Conservation (phyloP, 2,329 filamentous ascomycete species). For the Ophiocordyceps camponoti-leonardi region DNA sequence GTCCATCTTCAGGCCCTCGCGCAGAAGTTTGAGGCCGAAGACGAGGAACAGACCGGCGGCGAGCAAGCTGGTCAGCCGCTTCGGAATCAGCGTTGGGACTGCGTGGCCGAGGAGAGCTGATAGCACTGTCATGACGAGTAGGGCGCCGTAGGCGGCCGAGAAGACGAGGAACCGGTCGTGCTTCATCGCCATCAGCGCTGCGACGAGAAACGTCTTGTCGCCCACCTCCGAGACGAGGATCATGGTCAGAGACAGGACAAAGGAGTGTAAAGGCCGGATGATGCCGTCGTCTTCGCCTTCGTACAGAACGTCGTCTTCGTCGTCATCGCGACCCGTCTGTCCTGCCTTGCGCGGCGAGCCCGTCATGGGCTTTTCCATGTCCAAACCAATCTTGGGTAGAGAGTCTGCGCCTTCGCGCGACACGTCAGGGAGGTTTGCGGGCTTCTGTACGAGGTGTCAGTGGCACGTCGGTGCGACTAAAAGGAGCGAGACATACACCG, state of each 20-base stretch:
- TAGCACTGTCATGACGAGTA: slow-evolving; percentile 87
- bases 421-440: slow-evolving; percentile 61
- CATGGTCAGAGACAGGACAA: slow-evolving; percentile 86
- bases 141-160: slow-evolving; percentile 78
- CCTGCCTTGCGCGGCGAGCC: slow-evolving; percentile 3
- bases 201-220: slow-evolving; percentile 96
- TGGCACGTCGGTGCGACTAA: neutral
- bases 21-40: slow-evolving; percentile 71
- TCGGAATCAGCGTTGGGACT: slow-evolving; percentile 76
- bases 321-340: slow-evolving; percentile 14
- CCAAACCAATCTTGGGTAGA: slow-evolving; percentile 46
- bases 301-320: slow-evolving; percentile 5
- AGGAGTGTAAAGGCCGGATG: slow-evolving; percentile 73
- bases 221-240: slow-evolving; percentile 93
- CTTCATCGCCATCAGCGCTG: slow-evolving; percentile 98
- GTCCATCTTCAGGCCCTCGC: slow-evolving; percentile 78
- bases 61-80: slow-evolving; percentile 76
- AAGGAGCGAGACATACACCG: slow-evolving; percentile 11
- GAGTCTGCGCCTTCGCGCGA: slow-evolving; percentile 59
- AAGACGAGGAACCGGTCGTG: slow-evolving; percentile 89
- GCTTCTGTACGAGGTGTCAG: slow-evolving; percentile 40
- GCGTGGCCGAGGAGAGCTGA: slow-evolving; percentile 87
- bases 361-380: slow-evolving; percentile 17
- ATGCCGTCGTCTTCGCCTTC: slow-evolving; percentile 33
- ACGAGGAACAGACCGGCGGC: slow-evolving; percentile 75